phyloP scores from a whole-genome alignment of 176 grass and related monocot genomes.

The Rhynchospora breviuscula region DNA sequence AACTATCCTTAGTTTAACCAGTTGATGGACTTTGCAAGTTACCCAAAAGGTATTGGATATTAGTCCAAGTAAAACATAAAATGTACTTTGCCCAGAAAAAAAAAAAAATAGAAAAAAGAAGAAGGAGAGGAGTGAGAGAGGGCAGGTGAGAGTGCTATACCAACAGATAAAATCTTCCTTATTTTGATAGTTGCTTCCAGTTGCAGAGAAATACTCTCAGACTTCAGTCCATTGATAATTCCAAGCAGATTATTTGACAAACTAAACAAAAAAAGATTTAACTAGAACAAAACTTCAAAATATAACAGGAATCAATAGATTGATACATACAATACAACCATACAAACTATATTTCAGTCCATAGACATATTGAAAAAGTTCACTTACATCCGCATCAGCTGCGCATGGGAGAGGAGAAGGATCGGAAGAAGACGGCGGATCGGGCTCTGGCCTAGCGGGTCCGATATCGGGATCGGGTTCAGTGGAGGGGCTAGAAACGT shows the following conservation, averaged over 20 bases:
- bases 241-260: slow-evolving; percentile 55
- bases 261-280: slow-evolving; percentile 39
- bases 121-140: too few relatives aligned
- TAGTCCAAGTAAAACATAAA: background rate
- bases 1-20: background rate
- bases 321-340: background rate
- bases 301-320: background rate
- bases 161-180: slow-evolving; percentile 68
- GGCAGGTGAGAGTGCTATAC: slow-evolving; percentile 27
- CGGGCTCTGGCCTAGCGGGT: background rate
- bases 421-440: background rate
- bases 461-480: background rate
- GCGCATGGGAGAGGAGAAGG: background rate
- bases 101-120: background rate
- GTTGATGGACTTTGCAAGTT: background rate
- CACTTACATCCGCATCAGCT: slow-evolving; percentile 15
- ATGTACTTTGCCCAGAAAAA: background rate
- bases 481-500: background rate
- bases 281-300: slow-evolving; percentile 19
- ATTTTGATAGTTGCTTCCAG: slow-evolving; percentile 61
- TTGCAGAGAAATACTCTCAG: slow-evolving; percentile 45
- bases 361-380: background rate
- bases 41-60: background rate
- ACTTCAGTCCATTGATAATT: slow-evolving; percentile 53
- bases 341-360: background rate